Base-by-base conservation (phyloP, 768 basidiomycete genomes). In the Cubamyces lactineus region DNA sequence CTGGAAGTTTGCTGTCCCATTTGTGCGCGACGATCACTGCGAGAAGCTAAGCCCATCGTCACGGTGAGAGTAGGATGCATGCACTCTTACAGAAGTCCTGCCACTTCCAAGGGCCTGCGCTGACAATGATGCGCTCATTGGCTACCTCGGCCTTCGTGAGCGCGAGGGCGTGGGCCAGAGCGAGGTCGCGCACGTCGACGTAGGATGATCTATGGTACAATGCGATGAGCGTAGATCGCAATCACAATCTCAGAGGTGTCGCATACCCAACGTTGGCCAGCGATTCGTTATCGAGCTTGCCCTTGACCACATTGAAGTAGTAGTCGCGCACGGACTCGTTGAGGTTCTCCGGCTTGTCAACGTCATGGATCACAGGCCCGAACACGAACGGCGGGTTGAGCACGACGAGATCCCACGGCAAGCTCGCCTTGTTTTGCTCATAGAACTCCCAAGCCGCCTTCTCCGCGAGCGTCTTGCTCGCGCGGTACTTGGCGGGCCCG, bases 381-480 rank as follows among this genome's bases (percentile, higher is more conserved):
- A 58, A 67, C 30, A 68, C 57, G 58, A 74, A 83, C 12, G 86
- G 83, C 21, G 86, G 86, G 66, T 83, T 82, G 40, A 87, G 62
- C 9, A 79, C 78, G 1, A 78, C 75, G 21, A 88, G 65, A 63
- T 86, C 86, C 81, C 82, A 86, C 2, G 69, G 62, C 24, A 84
- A 69, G 42, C 74, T 70, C 13, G 42, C 50, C 57, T 83, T 80
- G 63, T 84, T 75, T 54, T 80, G 62, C 30, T 80, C 70, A 39
- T 79, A 69, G 63, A 79, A 81, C 6, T 74, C 72, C 84, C 85
- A 86, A 7, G 84, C 84, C 13, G 81, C 80, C 66, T 75, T 77
- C 75, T 89, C 87, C 2, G 87, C 85, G 7, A 86, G 76, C 0
- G 78, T 79, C 77, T 89, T 88, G 17, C 80, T 73, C 7, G 81